Base-by-base conservation (phyloP, 2,329 filamentous ascomycete genomes). In the Zymoseptoria crescenta region DNA sequence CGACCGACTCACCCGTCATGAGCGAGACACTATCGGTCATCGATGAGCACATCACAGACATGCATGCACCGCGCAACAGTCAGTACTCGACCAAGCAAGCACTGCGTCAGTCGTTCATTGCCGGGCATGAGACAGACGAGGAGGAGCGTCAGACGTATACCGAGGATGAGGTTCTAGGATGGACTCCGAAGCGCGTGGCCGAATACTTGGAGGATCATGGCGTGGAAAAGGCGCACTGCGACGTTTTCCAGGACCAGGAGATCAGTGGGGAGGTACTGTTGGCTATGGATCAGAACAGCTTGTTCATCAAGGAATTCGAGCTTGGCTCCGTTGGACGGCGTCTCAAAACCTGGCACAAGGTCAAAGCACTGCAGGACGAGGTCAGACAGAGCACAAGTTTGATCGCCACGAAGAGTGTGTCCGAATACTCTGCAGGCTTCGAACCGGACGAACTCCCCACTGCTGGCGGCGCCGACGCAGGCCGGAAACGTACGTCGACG, bases 11-110 rank as follows among this genome's bases (percentile, higher is more conserved):
- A n/a, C 88, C 89, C 9, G 92, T 96, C 54, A 88, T 97, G 79
- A 91, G 92, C 72, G 92, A 97, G 73, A 96, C 93, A 0, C 77
- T 97, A 55, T 96, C 91, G 69, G 93, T 97, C 59, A 97, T 97
- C 68, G 88, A 97, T 73, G 93, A 97, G 75, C 93, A 96, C 72
- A 96, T 97, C 67, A 96, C 91, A 49, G 89, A 96, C 72, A 83
- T 97, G 76, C 82, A 80, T 71, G 79, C 82, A 24, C 81, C 83
- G 62, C 62, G 64, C 16, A 52, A 57, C 81, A 96, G 91, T 75
- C 90, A 96, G 72, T 96, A 96, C 74, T 96, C 91, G 74, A 85
- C 89, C 57, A 66, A 68, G 29, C 72, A 89, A 48, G 86, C 86
- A 62, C 86, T 88, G 66, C 85, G 91, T 48, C 77, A 93, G 67